Evolutionary conservation across 805 yeast genomes (phyloP).

Genomic region (Sugiyamaella smithiae): DNA sequence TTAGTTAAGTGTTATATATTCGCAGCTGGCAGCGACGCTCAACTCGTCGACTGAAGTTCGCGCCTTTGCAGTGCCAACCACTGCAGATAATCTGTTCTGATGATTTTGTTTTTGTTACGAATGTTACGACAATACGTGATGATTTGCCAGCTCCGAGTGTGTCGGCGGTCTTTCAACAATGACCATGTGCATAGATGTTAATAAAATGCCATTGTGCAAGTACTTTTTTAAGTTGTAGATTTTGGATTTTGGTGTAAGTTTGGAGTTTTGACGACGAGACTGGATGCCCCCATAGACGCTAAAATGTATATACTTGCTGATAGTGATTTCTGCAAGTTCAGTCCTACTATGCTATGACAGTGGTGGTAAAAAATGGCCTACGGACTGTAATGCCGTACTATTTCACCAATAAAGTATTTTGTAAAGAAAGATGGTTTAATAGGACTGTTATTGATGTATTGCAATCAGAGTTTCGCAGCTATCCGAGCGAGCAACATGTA

Average conservation of each 20-base stretch:
- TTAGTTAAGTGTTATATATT: conserved; percentile 5
- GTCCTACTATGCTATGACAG: too few species aligned
- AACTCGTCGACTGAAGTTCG: conserved; percentile 24
- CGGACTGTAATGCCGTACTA: conserved; percentile 19
- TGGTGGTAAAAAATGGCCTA: conserved; percentile 12
- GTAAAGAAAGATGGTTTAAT: conserved; percentile 84
- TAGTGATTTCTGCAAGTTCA: too few species aligned
- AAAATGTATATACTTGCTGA: too few species aligned
- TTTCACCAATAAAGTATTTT: conserved; percentile 60
- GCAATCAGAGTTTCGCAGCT: conserved; percentile 69
- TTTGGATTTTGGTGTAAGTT: too few species aligned
- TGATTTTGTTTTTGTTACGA: conserved; percentile 13
- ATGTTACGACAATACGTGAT: conserved; percentile 9
- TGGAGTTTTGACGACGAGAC: too few species aligned
- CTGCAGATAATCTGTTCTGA: neutral
- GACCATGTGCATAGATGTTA: conserved; percentile 20
- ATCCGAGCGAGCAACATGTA: conserved; percentile 57
- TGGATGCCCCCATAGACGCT: too few species aligned
- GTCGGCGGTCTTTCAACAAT: conserved; percentile 23
- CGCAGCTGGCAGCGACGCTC: conserved; percentile 24
- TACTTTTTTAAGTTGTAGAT: too few species aligned
- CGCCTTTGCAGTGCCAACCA: conserved; percentile 1
- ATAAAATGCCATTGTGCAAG: conserved; percentile 8
- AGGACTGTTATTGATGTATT: conserved; percentile 71
- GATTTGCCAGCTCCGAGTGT: conserved; percentile 15